These are phyloP conservation scores for Arthrobotrys musiformis DNA, from an alignment of 2,329 filamentous ascomycete genomes.

Conservation along the genomic window DNA sequence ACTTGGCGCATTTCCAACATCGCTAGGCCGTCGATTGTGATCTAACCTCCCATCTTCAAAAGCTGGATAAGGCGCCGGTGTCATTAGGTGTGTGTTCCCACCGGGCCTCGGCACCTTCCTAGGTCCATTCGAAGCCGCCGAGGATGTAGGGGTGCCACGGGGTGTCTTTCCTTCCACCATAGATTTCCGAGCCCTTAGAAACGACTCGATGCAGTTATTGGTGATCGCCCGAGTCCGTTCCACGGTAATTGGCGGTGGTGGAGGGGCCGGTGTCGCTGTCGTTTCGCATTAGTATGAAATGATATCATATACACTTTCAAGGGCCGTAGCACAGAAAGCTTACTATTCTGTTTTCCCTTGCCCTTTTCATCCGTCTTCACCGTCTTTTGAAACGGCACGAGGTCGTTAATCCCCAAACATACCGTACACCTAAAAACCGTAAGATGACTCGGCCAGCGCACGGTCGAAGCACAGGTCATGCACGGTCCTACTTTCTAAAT, in stretches of 20 bases:
- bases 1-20: conserved; percentile 18
- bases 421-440: conserved; percentile 83
- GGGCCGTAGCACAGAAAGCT: conserved; percentile 38
- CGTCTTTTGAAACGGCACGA: conserved; percentile 65
- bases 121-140: conserved; percentile 24
- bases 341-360: conserved; percentile 56
- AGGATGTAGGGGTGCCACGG: conserved; percentile 32
- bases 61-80: conserved; percentile 32
- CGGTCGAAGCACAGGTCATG: conserved; percentile 84
- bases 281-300: conserved; percentile 56
- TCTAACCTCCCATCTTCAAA: conserved; percentile 66
- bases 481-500: conserved; percentile 73
- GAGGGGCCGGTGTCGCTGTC: conserved; percentile 39
- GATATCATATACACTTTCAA: conserved; percentile 48
- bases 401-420: conserved; percentile 85
- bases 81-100: conserved; percentile 59
- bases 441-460: conserved; percentile 80
- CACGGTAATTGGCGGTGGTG: conserved; percentile 69
- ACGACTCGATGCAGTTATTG: conserved; percentile 68
- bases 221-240: conserved; percentile 71
- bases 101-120: conserved; percentile 49
- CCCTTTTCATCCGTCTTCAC: conserved; percentile 58
- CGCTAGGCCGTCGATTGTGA: conserved; percentile 58
- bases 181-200: conserved; percentile 64
- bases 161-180: conserved; percentile 57